phyloP scores from a whole-genome alignment of 2,329 filamentous ascomycete genomes.

The Aaosphaeria pasadenensis region DNA sequence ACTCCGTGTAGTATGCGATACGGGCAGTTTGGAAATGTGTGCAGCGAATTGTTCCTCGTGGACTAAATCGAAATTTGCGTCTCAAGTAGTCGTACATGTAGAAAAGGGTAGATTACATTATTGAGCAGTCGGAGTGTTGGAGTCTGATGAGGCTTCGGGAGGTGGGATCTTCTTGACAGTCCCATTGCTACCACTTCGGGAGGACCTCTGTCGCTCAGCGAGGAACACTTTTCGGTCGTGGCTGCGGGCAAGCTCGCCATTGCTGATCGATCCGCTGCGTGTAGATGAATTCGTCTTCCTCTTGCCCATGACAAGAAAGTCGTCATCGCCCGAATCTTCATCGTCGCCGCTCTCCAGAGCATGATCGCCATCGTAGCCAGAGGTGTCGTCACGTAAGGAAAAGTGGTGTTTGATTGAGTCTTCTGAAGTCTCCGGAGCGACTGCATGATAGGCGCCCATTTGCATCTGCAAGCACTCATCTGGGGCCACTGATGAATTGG shows the following conservation, averaged over 20 bases:
- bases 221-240: constrained; percentile 22
- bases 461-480: constrained; percentile 23
- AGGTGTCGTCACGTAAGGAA: constrained; percentile 27
- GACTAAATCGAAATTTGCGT: not conserved
- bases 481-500: constrained; percentile 43
- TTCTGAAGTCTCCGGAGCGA: constrained; percentile 25
- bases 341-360: constrained; percentile 42
- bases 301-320: constrained; percentile 37
- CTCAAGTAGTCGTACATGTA: not conserved
- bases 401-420: constrained; percentile 33
- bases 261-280: constrained; percentile 35
- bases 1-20: no score
- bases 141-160: constrained; percentile 10
- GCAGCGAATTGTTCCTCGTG: not conserved
- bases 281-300: constrained; percentile 32
- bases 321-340: constrained; percentile 40
- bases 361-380: constrained; percentile 40
- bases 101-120: not conserved
- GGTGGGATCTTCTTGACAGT: constrained; percentile 49
- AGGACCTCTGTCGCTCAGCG: constrained; percentile 37
- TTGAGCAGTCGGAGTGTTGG: constrained; percentile 4
- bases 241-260: constrained; percentile 33
- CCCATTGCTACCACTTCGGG: constrained; percentile 48
- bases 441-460: constrained; percentile 14
- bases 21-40: not conserved